Conservation (phyloP, 2,329 filamentous ascomycete genomes). For the Alternaria sp. region DNA sequence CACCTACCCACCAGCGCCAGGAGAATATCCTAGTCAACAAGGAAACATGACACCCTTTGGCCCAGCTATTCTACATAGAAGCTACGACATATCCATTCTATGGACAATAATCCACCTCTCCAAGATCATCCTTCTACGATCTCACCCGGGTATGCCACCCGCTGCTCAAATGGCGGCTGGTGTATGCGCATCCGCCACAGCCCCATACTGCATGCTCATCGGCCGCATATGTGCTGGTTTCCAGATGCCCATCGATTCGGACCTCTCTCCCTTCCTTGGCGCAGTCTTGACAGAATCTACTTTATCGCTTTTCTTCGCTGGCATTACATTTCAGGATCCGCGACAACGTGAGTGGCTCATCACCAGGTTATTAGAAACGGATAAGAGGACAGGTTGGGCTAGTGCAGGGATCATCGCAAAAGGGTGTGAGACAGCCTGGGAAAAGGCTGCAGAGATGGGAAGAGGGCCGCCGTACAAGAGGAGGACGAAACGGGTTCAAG, state of each 20-base stretch:
- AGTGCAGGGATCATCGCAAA: conserved; percentile 81
- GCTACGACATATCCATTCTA: conserved; percentile 84
- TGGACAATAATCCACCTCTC: conserved; percentile 90
- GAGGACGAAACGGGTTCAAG: conserved; percentile 23
- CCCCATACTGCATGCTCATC: conserved; percentile 74
- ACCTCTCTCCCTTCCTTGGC: conserved; percentile 78
- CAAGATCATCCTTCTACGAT: conserved; percentile 80
- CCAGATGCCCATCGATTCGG: conserved; percentile 50
- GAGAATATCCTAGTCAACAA: conserved; percentile 14
- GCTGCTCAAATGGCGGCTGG: conserved; percentile 87
- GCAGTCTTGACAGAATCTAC: conserved; percentile 83
- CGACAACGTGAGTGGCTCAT: conserved; percentile 81
- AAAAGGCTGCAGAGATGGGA: conserved; percentile 74
- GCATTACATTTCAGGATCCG: conserved; percentile 76
- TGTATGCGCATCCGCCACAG: conserved; percentile 76
- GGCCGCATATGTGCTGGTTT: conserved; percentile 82
- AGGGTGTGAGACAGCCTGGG: conserved; percentile 87
- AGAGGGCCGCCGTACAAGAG: conserved; percentile 75
- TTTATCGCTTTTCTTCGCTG: conserved; percentile 87
- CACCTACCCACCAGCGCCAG: conserved; percentile 63
- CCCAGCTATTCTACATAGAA: conserved; percentile 79
- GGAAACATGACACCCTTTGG: conserved; percentile 77
- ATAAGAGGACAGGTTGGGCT: conserved; percentile 85
- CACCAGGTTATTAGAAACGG: conserved; percentile 75
- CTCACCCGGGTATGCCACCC: conserved; percentile 90